Evolutionary conservation across 1,139 yeast genomes (phyloP), one percentile per base, ranked within the genome.

Genomic region (Hemisphaericaspora xylanilytica): DNA sequence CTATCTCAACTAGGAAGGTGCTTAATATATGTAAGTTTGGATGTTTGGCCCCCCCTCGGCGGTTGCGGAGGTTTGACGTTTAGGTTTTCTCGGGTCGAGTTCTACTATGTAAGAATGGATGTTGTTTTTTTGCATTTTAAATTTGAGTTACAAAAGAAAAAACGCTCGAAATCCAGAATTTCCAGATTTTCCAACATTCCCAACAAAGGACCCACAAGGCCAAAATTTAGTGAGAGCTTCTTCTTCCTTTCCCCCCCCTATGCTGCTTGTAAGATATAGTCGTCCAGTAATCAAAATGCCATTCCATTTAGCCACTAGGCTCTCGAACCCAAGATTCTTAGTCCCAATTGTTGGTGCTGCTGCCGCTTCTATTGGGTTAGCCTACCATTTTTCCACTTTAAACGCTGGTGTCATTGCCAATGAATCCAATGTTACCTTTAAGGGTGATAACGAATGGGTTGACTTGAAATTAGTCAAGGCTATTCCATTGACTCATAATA

Each of bases 381-480:
- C 79, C 35, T 63, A 70, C 36, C 68, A 67, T 48, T 72, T 66
- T 55, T 70, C 63, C 27, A 46, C 59, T 18, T n/a, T n/a, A n/a
- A n/a, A 40, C 38, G 24, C 43, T 55, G 24, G 45, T 42, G 33
- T 22, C 26, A 8, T 22, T 12, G 8, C 9, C 26, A 6, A 62
- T 73, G 85, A 80, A 40, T 39, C 79, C 15, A 60, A 71, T 25
- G 74, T 69, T 51, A 73, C 85, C 22, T 81, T 88, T 61, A 71
- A 65, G 41, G 90, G 88, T 48, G 86, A 81, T 46, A 78, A 75
- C 51, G 73, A 78, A 50, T 90, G 96, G 96, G 66, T 86, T 46
- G 95, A 88, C 59, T 73, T 90, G 60, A 85, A 85, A 61, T 70
- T 86, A 53, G 65, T 74, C 55, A 72, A 78, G 47, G 61, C 77